Evolutionary conservation across 2,329 filamentous ascomycete species (phyloP).

Genomic region (Paecilomyces dactylethromorphus): DNA sequence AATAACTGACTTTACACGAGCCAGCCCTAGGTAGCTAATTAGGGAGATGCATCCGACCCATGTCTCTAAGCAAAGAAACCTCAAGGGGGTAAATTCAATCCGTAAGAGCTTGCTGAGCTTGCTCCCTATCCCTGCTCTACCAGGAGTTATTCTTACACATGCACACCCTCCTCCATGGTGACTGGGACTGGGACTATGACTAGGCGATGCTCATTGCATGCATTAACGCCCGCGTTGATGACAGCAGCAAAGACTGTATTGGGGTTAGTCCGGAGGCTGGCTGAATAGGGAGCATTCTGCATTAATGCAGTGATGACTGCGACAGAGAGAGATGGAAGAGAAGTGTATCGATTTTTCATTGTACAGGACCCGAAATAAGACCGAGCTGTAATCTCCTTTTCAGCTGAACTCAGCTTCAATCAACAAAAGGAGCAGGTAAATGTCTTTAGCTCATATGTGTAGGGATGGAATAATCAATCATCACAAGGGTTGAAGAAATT

Average conservation of each 20-base stretch:
- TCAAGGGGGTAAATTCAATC: neutral
- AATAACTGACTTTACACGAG: no score
- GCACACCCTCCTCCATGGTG: neutral
- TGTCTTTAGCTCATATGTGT: neutral
- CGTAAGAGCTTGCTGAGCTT: neutral
- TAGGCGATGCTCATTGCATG: neutral
- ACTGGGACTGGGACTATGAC: neutral
- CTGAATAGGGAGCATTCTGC: neutral
- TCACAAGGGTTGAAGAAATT: neutral
- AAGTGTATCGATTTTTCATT: neutral
- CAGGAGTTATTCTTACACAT: neutral
- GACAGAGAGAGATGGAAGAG: neutral
- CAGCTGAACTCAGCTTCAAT: neutral
- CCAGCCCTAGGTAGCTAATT: no score
- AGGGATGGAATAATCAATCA: neutral
- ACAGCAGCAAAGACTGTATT: neutral
- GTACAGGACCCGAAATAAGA: neutral
- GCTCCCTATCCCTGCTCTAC: neutral
- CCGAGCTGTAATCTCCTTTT: neutral
- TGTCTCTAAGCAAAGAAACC: neutral
- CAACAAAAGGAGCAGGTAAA: neutral
- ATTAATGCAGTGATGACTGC: neutral
- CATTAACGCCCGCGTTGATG: neutral
- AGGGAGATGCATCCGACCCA: neutral
- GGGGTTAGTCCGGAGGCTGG: neutral